Conservation (phyloP, 768 basidiomycete genomes). For the Agrocybe praecox region DNA sequence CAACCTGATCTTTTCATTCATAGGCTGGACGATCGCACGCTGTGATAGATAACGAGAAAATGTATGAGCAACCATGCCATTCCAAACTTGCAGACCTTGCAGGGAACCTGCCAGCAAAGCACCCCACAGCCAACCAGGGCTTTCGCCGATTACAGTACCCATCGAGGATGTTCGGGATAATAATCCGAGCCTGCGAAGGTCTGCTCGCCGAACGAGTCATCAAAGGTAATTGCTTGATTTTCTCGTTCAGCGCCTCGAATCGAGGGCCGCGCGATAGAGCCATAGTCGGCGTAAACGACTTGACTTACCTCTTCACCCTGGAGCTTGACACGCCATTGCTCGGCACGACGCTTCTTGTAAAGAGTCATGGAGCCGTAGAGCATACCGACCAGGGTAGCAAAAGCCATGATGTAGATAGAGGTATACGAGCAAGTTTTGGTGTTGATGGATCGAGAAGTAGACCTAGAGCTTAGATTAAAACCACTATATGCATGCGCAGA, state of each 20-base stretch:
- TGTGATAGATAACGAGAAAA: slow-evolving; percentile 17
- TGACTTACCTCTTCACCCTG: slow-evolving; percentile 54
- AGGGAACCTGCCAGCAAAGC: slow-evolving; percentile 6
- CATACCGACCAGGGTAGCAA: slow-evolving; percentile 39
- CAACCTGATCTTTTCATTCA: slow-evolving; percentile 29
- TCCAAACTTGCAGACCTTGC: not conserved
- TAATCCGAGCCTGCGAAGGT: slow-evolving; percentile 22
- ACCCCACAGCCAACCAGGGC: slow-evolving; percentile 8
- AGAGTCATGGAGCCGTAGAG: slow-evolving; percentile 37
- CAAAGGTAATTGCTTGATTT: slow-evolving; percentile 4
- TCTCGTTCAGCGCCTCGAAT: slow-evolving; percentile 8
- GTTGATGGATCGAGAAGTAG: slow-evolving; percentile 21
- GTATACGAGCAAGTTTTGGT: slow-evolving; percentile 25
- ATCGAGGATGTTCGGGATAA: slow-evolving; percentile 36
- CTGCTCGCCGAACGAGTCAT: slow-evolving; percentile 18
- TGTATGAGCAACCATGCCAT: slow-evolving; percentile 10
- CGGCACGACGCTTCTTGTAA: slow-evolving; percentile 41
- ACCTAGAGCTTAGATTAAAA: slow-evolving; percentile 20
- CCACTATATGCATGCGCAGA: not conserved
- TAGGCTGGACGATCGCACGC: slow-evolving; percentile 23
- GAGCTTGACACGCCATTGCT: slow-evolving; percentile 41
- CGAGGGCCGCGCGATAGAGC: slow-evolving; percentile 31
- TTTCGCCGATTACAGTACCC: slow-evolving; percentile 32
- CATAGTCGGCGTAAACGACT: slow-evolving; percentile 35
- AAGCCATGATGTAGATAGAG: slow-evolving; percentile 31